Percentiles rank a stretch among this genome's conserved stretches.
Evolutionary conservation across 202 grass and related monocot species (phyloP).

Genomic region (Hordeum pubiflorum): DNA sequence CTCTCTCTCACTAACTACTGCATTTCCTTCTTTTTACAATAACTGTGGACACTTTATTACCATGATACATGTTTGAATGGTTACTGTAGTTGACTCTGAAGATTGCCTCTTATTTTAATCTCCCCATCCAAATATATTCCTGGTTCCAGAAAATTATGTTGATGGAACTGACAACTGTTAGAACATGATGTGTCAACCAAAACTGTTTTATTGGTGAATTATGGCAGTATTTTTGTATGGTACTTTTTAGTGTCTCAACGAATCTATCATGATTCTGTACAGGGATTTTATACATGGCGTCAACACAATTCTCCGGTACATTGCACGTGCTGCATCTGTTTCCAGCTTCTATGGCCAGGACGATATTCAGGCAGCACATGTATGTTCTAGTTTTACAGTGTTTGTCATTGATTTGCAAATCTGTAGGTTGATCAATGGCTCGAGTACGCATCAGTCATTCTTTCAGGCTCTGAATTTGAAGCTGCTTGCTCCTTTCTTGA

Average conservation of each 20-base stretch:
- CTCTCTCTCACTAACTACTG: neutral
- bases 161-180: neutral
- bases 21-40: neutral
- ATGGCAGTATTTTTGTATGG: neutral
- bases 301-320: conserved; percentile 59
- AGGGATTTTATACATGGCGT: conserved; percentile 62
- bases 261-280: conserved; percentile 20
- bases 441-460: conserved; percentile 48
- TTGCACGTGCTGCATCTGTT: conserved; percentile 44
- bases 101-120: neutral
- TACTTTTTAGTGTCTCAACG: neutral
- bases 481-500: conserved; percentile 55
- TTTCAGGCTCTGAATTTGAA: conserved; percentile 72
- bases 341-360: conserved; percentile 59
- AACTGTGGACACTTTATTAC: neutral
- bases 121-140: neutral
- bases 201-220: neutral
- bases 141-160: neutral
- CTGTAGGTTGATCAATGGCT: conserved; percentile 84
- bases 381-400: conserved; percentile 24
- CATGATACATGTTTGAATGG: neutral
- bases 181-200: neutral
- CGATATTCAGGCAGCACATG: conserved; percentile 54
- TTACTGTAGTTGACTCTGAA: neutral
- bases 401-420: neutral